These are phyloP conservation scores for Entamoeba invadens DNA, from an alignment of 208 protist genomes.

Conservation along the genomic window DNA sequence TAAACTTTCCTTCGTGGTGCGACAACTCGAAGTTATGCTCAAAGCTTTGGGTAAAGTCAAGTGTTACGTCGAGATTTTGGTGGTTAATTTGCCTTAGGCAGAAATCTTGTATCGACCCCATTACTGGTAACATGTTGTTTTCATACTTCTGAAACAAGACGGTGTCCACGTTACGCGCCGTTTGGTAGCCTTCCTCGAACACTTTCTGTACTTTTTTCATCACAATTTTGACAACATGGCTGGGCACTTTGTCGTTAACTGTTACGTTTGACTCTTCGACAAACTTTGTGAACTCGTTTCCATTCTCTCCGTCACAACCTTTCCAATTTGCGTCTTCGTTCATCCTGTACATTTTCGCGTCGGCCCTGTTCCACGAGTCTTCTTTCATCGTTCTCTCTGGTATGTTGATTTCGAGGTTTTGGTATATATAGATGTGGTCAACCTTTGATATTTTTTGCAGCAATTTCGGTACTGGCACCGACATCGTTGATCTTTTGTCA, in stretches of 20 bases:
- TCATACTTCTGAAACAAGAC: neutral
- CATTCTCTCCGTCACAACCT: neutral
- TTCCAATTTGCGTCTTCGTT: neutral
- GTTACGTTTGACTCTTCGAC: neutral
- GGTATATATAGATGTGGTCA: neutral
- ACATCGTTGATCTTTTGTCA: neutral
- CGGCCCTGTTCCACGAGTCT: neutral
- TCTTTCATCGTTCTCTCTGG: neutral
- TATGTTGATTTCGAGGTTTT: neutral
- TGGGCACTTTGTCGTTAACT: neutral
- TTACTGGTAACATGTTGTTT: neutral
- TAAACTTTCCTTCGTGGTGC: neutral
- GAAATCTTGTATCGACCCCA: neutral
- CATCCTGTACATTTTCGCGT: neutral
- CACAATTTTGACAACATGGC: neutral
- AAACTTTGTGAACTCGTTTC: neutral
- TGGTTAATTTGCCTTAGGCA: neutral
- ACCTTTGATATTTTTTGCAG: neutral
- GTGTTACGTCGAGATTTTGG: neutral
- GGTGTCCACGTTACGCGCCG: neutral
- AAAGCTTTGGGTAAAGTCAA: neutral
- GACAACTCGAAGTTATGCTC: neutral
- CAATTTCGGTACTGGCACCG: neutral
- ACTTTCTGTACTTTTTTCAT: neutral
- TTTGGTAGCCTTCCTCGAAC: neutral